Base-by-base conservation (phyloP, 108 stramenopile genomes). In the Pseudonitzschia multistriata region DNA sequence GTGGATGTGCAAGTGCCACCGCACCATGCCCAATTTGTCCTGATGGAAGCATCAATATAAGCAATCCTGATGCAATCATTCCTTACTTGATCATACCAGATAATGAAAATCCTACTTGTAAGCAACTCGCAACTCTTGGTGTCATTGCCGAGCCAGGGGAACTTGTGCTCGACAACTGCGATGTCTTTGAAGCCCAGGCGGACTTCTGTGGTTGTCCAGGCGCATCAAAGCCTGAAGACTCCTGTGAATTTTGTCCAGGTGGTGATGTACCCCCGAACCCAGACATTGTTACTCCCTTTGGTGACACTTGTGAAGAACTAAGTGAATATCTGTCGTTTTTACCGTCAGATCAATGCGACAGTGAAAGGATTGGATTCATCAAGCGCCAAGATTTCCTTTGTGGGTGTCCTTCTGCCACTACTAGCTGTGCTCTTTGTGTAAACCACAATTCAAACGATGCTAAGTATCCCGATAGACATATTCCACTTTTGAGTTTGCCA, bases 401-500 rank as follows among this genome's bases (percentile, higher is more conserved):
- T 21, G 56, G 62, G 15, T 59, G 42, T 33, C n/a, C 47, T 13
- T 31, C 53, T 5, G 37, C 72, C 39, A 45, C 63, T 5, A 54
- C 63, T 49, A 22, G 31, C 13, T 69, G 67, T 30, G 29, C 59
- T 11, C 52, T 68, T 17, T 68, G 67, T 36, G 22, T 50, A 7
- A 67, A 68, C 52, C 66, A 67, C 40, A 27, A 52, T 15, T 52
- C 45, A 2, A 57, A 63, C 17, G 49, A 62, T 36, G 24, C 68
- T 13, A 31, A 19, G 19, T 42, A 42, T 45, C 48, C 61, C 8
- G 62, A 75, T 39, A 53, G 74, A 35, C 47, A 60, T 19, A 61
- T 75, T 45, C 74, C 74, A 35, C 50, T 75, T 6, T 54, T 75
- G 42, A 63, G 30, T 19, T 50, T 68, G 36, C 66, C 56, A 19